Evolutionary conservation across 768 basidiomycete genomes (phyloP).

Genomic region (Lactarius hatsudake): DNA sequence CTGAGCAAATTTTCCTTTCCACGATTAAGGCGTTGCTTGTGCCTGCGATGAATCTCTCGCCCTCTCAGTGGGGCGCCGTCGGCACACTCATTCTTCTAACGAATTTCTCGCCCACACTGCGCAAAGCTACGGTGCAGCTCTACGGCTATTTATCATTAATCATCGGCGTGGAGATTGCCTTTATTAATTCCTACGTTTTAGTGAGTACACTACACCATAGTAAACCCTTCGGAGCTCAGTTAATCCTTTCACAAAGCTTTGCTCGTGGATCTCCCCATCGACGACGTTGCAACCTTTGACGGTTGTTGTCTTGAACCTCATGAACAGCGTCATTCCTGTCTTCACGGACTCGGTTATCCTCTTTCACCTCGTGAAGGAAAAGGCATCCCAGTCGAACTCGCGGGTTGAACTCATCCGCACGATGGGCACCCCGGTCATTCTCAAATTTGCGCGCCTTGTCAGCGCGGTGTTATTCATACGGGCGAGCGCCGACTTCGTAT

Average conservation of each 20-base stretch:
- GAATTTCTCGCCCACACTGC: conserved; percentile 11
- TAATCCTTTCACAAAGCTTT: neutral
- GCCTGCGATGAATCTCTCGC: conserved; percentile 1
- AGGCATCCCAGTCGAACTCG: conserved; percentile 7
- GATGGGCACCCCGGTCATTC: conserved; percentile 9
- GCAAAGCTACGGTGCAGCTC: conserved; percentile 10
- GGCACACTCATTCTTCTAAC: conserved; percentile 11
- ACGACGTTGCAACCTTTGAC: conserved; percentile 19
- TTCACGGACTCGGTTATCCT: conserved; percentile 20
- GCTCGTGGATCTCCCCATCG: conserved; percentile 18
- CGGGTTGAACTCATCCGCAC: neutral
- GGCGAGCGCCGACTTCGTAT: conserved; percentile 12
- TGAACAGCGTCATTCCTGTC: conserved; percentile 20
- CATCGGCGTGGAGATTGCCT: conserved; percentile 10
- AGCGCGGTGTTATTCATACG: conserved; percentile 2
- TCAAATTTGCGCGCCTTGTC: conserved; percentile 14
- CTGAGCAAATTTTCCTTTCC: conserved; percentile 18
- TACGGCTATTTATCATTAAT: conserved; percentile 10
- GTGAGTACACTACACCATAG: neutral
- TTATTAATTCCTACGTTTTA: conserved; percentile 15
- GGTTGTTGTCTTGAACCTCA: conserved; percentile 9
- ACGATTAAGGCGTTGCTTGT: conserved; percentile 8
- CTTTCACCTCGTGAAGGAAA: conserved; percentile 14
- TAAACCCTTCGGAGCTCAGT: neutral
- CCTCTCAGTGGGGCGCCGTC: conserved; percentile 5